Percentiles rank a stretch among this genome's conserved stretches.
phyloP scores from a whole-genome alignment of 2,329 filamentous ascomycete genomes.

The Polychaeton citri region DNA sequence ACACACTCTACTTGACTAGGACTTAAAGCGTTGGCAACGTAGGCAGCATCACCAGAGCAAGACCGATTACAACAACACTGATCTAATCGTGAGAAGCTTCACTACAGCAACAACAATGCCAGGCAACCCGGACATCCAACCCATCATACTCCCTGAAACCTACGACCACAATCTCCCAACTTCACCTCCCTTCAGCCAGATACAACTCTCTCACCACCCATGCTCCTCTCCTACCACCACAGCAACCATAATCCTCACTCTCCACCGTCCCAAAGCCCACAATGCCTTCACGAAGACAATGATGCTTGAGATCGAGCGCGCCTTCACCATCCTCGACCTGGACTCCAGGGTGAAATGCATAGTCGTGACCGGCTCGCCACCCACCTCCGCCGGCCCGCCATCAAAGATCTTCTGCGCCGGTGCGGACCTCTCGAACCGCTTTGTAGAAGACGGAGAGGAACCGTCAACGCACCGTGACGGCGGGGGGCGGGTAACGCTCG shows the following conservation, averaged over 20 bases:
- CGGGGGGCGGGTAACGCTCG: slow-evolving; percentile 34
- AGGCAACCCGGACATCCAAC: no score
- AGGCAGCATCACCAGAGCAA: no score
- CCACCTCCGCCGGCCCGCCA: no score
- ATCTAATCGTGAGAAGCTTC: no score
- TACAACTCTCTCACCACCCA: slow-evolving; percentile 28
- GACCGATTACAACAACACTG: no score
- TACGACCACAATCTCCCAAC: no score
- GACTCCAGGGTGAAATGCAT: slow-evolving; percentile 43
- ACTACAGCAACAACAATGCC: no score
- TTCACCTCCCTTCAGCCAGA: no score
- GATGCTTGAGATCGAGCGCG: slow-evolving; percentile 45
- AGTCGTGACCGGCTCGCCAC: slow-evolving; percentile 40
- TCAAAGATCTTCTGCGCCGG: slow-evolving; percentile 43
- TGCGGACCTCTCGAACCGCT: slow-evolving; percentile 42
- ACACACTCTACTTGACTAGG: no score
- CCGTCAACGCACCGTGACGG: slow-evolving; percentile 43
- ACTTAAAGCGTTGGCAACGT: no score
- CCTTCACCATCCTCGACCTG: slow-evolving; percentile 38
- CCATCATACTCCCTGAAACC: no score
- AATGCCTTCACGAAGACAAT: slow-evolving; percentile 59
- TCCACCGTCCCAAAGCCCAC: slow-evolving; percentile 51
- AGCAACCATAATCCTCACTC: slow-evolving; percentile 47
- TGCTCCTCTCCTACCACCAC: slow-evolving; percentile 41
- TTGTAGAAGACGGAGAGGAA: slow-evolving; percentile 29